A percentile compares a stretch with the other conserved stretches of the same genome.
Evolutionary conservation across 768 basidiomycete species (phyloP).

Genomic region (Erythrobasidium yunnanense): DNA sequence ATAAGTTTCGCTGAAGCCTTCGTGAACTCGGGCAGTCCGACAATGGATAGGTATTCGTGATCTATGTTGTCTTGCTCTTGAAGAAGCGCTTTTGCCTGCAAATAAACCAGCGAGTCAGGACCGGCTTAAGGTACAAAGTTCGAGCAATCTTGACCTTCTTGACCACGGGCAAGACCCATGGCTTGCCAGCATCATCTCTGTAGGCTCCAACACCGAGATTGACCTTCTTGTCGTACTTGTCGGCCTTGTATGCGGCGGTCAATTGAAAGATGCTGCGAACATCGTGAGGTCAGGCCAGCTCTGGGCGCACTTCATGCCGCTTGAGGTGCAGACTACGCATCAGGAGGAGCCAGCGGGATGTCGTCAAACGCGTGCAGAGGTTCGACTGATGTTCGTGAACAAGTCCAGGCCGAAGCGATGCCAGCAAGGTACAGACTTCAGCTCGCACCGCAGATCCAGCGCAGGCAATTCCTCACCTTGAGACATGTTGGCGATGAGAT

Average conservation of each 20-base stretch:
- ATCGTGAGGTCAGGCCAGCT: neutral
- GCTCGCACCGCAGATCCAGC: too few relatives aligned
- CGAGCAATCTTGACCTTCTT: constrained; percentile 53
- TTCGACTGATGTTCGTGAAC: neutral
- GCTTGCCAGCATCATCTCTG: constrained; percentile 86
- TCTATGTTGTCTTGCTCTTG: constrained; percentile 53
- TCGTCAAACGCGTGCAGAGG: constrained; percentile 24
- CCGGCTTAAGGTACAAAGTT: neutral
- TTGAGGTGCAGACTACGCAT: constrained; percentile 10
- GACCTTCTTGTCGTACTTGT: constrained; percentile 82
- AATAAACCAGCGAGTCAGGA: neutral
- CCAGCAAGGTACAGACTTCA: too few relatives aligned
- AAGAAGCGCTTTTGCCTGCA: constrained; percentile 66
- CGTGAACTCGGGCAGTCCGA: constrained; percentile 75
- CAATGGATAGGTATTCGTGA: constrained; percentile 96
- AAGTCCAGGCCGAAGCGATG: neutral
- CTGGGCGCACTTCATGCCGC: neutral
- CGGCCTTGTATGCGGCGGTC: constrained; percentile 92
- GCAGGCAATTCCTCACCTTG: too few relatives aligned
- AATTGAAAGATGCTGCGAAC: constrained; percentile 44
- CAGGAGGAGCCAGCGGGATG: constrained; percentile 35
- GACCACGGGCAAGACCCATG: constrained; percentile 80
- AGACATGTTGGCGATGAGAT: too few relatives aligned
- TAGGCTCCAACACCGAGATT: constrained; percentile 97
- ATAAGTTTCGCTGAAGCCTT: constrained; percentile 77